Conservation (phyloP, 768 basidiomycete genomes). For the Glaciozyma martinii region DNA sequence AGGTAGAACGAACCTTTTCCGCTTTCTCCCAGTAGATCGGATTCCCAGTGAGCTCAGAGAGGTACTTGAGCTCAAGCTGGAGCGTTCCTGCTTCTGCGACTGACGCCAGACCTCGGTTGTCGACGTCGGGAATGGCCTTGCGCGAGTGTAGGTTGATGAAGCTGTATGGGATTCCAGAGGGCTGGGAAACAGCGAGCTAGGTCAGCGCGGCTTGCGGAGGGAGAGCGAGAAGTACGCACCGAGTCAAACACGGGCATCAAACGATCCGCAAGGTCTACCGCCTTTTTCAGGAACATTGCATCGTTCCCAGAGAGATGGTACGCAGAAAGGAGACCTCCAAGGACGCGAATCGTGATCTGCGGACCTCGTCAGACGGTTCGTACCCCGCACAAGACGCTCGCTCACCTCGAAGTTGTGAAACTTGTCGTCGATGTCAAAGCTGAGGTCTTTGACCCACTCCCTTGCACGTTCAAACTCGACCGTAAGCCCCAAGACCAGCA, state of each 20-base stretch:
- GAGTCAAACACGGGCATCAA: conserved; percentile 76
- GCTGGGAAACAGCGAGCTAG: conserved; percentile 17
- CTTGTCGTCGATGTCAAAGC: conserved; percentile 65
- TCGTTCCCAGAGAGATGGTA: conserved; percentile 65
- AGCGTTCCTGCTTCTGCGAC: conserved; percentile 78
- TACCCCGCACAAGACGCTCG: background rate
- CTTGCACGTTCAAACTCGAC: conserved; percentile 70
- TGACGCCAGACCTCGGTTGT: conserved; percentile 57
- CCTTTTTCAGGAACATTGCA: conserved; percentile 61
- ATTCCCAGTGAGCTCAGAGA: conserved; percentile 68
- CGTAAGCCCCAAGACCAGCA: conserved; percentile 72
- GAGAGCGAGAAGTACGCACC: background rate
- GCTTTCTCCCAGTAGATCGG: conserved; percentile 70
- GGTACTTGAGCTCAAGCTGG: conserved; percentile 82
- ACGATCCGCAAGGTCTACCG: conserved; percentile 75
- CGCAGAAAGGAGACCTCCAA: conserved; percentile 82
- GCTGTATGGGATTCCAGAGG: conserved; percentile 70
- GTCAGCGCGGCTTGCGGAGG: background rate
- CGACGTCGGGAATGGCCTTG: conserved; percentile 53
- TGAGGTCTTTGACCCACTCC: conserved; percentile 63
- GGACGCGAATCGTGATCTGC: conserved; percentile 81
- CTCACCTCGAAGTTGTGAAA: conserved; percentile 88
- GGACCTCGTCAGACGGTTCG: background rate
- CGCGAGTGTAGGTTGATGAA: conserved; percentile 61
- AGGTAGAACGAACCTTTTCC: conserved; percentile 49